Evolutionary conservation across 2,329 filamentous ascomycete genomes (phyloP).

Genomic region (Geoglossum cookeanum): DNA sequence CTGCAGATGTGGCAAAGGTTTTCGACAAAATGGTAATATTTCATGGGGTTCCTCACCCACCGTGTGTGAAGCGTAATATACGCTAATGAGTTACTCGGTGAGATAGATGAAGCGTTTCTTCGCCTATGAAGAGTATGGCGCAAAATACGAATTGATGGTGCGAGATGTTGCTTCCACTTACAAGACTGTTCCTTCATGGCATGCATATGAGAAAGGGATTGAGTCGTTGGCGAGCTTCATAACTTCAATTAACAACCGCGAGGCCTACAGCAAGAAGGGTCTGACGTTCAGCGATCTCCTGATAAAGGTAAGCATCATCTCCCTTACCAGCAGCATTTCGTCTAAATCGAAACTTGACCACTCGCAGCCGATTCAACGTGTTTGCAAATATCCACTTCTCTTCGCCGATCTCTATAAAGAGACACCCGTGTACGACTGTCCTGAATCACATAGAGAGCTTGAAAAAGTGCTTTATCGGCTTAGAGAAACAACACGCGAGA

Average conservation of each 20-base stretch:
- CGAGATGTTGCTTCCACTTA: slow-evolving; percentile 55
- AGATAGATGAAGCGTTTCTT: slow-evolving; percentile 60
- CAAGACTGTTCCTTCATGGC: slow-evolving; percentile 52
- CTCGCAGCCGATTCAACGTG: slow-evolving; percentile 65
- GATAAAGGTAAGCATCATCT: slow-evolving; percentile 48
- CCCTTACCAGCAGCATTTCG: slow-evolving; percentile 6
- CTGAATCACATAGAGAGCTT: slow-evolving; percentile 62
- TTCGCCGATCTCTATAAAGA: slow-evolving; percentile 68
- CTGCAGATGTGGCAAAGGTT: slow-evolving; percentile 32
- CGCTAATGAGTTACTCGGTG: neutral
- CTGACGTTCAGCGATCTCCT: slow-evolving; percentile 70
- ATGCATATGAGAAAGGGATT: slow-evolving; percentile 64
- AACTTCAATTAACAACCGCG: slow-evolving; percentile 45
- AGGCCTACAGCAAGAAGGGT: slow-evolving; percentile 49
- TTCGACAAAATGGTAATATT: slow-evolving; percentile 31
- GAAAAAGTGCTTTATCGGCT: slow-evolving; percentile 53
- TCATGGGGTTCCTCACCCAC: neutral
- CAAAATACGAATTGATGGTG: slow-evolving; percentile 72
- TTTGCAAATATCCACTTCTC: slow-evolving; percentile 78
- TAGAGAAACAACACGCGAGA: slow-evolving; percentile 54
- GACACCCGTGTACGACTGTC: slow-evolving; percentile 72
- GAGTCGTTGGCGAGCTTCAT: slow-evolving; percentile 65
- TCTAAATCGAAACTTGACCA: neutral
- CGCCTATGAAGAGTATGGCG: slow-evolving; percentile 79
- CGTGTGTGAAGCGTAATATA: neutral